A percentile compares a stretch with the other conserved stretches of the same genome.
Conservation (phyloP, 495 filamentous ascomycete genomes). For the Achaetomiella virescens region DNA sequence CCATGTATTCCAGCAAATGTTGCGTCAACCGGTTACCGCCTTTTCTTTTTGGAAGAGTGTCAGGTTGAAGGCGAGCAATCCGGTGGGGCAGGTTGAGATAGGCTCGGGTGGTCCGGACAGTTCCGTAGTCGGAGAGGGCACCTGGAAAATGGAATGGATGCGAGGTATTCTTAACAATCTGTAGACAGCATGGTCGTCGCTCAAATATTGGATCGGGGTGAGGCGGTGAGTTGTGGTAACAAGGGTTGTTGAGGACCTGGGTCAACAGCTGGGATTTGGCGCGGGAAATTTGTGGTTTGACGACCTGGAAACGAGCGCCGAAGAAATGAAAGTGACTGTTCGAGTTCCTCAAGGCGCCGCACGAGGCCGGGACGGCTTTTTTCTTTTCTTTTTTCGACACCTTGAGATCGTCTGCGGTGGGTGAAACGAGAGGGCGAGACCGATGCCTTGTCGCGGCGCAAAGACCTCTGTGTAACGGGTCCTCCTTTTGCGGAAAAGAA, state of each 20-base stretch:
- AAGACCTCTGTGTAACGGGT: constrained; percentile 8
- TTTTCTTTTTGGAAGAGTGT: not conserved
- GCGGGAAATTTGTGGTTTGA: not conserved
- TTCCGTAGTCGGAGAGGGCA: not conserved
- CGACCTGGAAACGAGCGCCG: not conserved
- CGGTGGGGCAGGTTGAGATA: not conserved
- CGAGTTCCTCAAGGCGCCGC: not conserved
- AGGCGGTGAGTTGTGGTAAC: constrained; percentile 2
- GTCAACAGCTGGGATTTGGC: not conserved
- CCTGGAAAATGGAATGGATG: constrained; percentile 4
- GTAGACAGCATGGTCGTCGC: constrained; percentile 10
- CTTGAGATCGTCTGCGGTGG: not conserved
- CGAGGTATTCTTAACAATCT: constrained; percentile 1
- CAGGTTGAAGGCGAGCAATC: not conserved
- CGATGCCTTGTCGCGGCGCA: constrained; percentile 8
- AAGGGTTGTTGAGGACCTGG: not conserved
- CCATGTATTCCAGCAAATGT: constrained; percentile 31
- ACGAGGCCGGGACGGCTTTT: not conserved
- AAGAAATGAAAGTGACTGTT: not conserved
- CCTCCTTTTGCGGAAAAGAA: not conserved
- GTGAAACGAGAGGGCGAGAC: constrained; percentile 7
- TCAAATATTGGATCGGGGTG: not conserved
- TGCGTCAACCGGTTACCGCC: not conserved
- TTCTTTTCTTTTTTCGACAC: not conserved
- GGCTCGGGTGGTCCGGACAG: not conserved